Evolutionary conservation across 106 monocot species (phyloP).

Genomic region (Hemerocallis citrina): DNA sequence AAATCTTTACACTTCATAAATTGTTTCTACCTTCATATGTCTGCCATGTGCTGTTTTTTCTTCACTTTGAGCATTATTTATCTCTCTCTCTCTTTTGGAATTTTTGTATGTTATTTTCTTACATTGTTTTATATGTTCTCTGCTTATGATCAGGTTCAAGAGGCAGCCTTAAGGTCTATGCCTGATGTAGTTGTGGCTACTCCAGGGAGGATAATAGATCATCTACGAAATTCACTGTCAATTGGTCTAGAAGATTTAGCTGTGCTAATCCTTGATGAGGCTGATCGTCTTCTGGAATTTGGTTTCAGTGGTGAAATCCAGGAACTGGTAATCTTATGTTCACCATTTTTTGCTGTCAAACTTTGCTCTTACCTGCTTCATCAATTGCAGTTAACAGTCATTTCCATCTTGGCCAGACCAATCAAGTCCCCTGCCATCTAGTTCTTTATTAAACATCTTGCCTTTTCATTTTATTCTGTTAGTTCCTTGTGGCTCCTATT

Average conservation of each 20-base stretch:
- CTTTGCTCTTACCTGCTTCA: background rate
- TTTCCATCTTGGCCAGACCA: too few relatives aligned
- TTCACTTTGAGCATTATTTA: background rate
- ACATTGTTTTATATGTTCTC: background rate
- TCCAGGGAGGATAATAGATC: conserved; percentile 95
- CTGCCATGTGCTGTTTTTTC: background rate
- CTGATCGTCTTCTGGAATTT: conserved; percentile 93
- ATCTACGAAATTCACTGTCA: conserved; percentile 82
- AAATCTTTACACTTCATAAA: background rate
- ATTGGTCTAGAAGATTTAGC: conserved; percentile 94
- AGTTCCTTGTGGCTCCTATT: too few relatives aligned
- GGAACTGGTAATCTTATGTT: conserved; percentile 58
- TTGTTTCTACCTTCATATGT: background rate
- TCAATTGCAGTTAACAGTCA: background rate
- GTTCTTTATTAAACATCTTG: too few relatives aligned
- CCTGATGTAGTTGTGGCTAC: conserved; percentile 97
- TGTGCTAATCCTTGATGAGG: conserved; percentile 94
- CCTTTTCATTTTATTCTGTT: too few relatives aligned
- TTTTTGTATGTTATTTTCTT: background rate
- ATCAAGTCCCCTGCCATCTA: too few relatives aligned
- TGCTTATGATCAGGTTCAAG: conserved; percentile 61
- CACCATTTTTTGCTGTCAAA: background rate
- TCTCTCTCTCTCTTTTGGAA: background rate
- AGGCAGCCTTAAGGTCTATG: conserved; percentile 78
- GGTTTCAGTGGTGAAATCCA: conserved; percentile 95